These are phyloP conservation scores for Golovinomyces cichoracearum DNA, from an alignment of 2,329 filamentous ascomycete genomes.

Conservation along the genomic window DNA sequence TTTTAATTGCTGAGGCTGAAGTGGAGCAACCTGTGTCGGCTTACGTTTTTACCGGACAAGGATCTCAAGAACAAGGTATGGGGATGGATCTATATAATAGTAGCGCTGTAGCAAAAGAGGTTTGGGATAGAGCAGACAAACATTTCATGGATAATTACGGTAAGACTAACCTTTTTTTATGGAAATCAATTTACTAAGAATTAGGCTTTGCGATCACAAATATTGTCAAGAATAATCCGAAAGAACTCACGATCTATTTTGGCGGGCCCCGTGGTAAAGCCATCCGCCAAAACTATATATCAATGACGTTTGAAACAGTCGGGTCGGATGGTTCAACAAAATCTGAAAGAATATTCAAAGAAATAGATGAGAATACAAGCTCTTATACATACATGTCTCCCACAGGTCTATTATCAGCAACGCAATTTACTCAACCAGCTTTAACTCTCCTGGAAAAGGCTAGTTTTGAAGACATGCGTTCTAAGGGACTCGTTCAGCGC, in stretches of 20 bases:
- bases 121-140: slow-evolving; percentile 93
- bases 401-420: slow-evolving; percentile 79
- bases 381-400: slow-evolving; percentile 96
- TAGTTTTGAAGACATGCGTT: slow-evolving; percentile 95
- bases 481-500: slow-evolving; percentile 81
- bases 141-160: slow-evolving; percentile 98
- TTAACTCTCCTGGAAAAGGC: slow-evolving; percentile 99
- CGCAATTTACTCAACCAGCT: slow-evolving; percentile 93
- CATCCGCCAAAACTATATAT: slow-evolving; percentile 97
- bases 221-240: slow-evolving; percentile 98
- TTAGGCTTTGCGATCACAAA: slow-evolving; percentile 84
- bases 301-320: slow-evolving; percentile 99
- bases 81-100: slow-evolving; percentile 95
- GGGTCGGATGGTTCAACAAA: slow-evolving; percentile 76
- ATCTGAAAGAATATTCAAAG: slow-evolving; percentile 98
- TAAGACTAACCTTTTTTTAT: slow-evolving; percentile 19
- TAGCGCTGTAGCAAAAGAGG: slow-evolving; percentile 81
- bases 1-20: slow-evolving; percentile 81
- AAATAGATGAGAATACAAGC: slow-evolving; percentile 71
- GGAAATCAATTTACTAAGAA: slow-evolving; percentile 9
- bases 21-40: slow-evolving; percentile 91
- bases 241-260: slow-evolving; percentile 95
- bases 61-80: slow-evolving; percentile 97
- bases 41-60: slow-evolving; percentile 95
- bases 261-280: slow-evolving; percentile 90